phyloP scores from a whole-genome alignment of 805 yeast species.

The Kluyveromyces aestuarii region DNA sequence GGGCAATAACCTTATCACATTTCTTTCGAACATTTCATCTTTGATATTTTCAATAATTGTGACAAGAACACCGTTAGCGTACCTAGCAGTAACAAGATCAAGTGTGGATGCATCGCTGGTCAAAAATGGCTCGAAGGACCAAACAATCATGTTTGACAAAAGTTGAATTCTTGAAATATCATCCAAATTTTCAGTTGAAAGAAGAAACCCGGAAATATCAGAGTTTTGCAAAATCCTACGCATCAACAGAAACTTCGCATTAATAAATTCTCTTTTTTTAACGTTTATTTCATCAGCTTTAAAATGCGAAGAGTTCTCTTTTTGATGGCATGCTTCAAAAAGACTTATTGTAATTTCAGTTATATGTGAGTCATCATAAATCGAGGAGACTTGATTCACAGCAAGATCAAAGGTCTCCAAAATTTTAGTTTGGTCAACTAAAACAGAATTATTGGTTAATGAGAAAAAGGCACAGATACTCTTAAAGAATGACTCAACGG shows the following conservation, averaged over 20 bases:
- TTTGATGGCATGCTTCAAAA: slow-evolving; percentile 17
- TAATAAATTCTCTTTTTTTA: slow-evolving; percentile 42
- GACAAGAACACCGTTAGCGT: slow-evolving; percentile 51
- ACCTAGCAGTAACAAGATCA: slow-evolving; percentile 43
- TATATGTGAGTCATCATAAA: slow-evolving; percentile 11
- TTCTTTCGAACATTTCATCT: slow-evolving; percentile 36
- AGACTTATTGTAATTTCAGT: slow-evolving; percentile 11
- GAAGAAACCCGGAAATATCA: slow-evolving; percentile 13
- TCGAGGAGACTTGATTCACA: slow-evolving; percentile 31
- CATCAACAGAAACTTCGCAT: slow-evolving; percentile 51
- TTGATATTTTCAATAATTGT: slow-evolving; percentile 37
- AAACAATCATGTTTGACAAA: slow-evolving; percentile 38
- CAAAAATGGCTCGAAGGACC: slow-evolving; percentile 51
- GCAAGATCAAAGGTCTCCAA: slow-evolving; percentile 53
- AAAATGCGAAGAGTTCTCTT: slow-evolving; percentile 8
- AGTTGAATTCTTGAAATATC: slow-evolving; percentile 28
- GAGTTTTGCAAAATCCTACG: slow-evolving; percentile 42
- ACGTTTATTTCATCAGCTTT: slow-evolving; percentile 7
- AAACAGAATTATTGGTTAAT: slow-evolving; percentile 36
- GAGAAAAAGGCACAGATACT: slow-evolving; percentile 37
- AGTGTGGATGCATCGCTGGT: slow-evolving; percentile 39
- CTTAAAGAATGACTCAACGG: slow-evolving; percentile 27
- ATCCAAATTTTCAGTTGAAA: slow-evolving; percentile 7
- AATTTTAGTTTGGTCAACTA: slow-evolving; percentile 55
- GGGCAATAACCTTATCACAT: slow-evolving; percentile 46